Evolutionary conservation across 352 stramenopile species (phyloP), one percentile per base, ranked within the genome.

Genomic region (Pythium periplocum): DNA sequence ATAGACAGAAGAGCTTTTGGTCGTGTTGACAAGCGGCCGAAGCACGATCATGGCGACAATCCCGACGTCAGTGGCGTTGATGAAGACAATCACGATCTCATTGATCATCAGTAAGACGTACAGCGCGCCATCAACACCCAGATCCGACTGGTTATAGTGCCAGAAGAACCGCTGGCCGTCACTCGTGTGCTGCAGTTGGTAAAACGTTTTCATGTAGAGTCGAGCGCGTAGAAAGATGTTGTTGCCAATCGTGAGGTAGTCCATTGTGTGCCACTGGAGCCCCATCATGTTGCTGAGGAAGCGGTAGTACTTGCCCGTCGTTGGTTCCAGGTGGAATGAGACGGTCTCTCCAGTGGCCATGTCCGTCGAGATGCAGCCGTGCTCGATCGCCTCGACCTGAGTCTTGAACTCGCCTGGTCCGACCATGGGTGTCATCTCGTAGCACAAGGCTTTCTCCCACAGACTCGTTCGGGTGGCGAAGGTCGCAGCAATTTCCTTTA

Each of bases 301-400:
- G 32, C 50, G 55, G 30, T 59, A 61, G 50, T 68, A 68, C 55
- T 64, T 64, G 49, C 49, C 61, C 2, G 38, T 57, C 9, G 38
- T 48, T 0, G 34, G 6, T 2, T 45, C 43, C 1, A 60, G 33
- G 61, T 64, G 50, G 34, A 68, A 59, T 6, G 45, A 30, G n/a
- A 49, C 43, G 6, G 42, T 43, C 8, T 55, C 38, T 10, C 43
- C 39, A 26, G 45, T 48, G 17, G 48, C 42, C 48, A 52, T 46
- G 30, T 51, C 53, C 17, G 40, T 57, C 50, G 41, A 60, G 6
- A 64, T 56, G 33, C 61, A 68, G 33, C 61, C 61, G 34, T 68
- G 50, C 41, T 61, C 55, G 17, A 48, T 39, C 2, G 61, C 43
- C 7, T 41, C 26, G 33, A 66, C 7, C 6, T 49, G n/a, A 26